Conservation (phyloP, 1,284 basidiomycete species). For the Taiwanofungus camphoratus region DNA sequence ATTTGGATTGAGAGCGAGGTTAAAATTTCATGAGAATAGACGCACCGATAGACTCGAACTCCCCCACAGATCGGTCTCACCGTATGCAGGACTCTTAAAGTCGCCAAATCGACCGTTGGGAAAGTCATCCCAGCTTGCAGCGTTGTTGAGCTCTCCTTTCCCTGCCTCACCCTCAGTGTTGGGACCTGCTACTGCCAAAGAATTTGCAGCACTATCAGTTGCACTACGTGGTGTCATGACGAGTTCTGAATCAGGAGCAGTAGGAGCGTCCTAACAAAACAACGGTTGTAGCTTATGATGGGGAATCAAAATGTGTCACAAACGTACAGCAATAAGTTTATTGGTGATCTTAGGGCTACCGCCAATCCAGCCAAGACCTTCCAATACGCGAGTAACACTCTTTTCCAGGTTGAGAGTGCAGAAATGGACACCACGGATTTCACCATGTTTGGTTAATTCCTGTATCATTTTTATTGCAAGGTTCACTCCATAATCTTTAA, state of each 20-base stretch:
- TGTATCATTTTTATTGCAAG: slow-evolving; percentile 76
- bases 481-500: slow-evolving; percentile 85
- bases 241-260: slow-evolving; percentile 32
- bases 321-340: slow-evolving; percentile 58
- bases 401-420: slow-evolving; percentile 98
- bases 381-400: slow-evolving; percentile 87
- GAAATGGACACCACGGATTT: slow-evolving; percentile 84
- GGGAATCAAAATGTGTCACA: background rate
- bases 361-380: slow-evolving; percentile 68
- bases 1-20: background rate
- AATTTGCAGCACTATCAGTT: slow-evolving; percentile 47
- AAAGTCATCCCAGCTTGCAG: slow-evolving; percentile 94
- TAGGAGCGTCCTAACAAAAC: slow-evolving; percentile 19
- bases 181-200: slow-evolving; percentile 34
- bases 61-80: slow-evolving; percentile 73
- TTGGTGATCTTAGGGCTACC: slow-evolving; percentile 41
- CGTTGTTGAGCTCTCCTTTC: slow-evolving; percentile 68
- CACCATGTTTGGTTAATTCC: slow-evolving; percentile 48
- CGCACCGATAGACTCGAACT: slow-evolving; percentile 50
- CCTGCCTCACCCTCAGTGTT: slow-evolving; percentile 50
- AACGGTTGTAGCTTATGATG: background rate
- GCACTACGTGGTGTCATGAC: slow-evolving; percentile 60
- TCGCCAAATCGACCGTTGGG: slow-evolving; percentile 99
- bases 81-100: slow-evolving; percentile 93
- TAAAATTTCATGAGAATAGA: slow-evolving; percentile 4